Evolutionary conservation across 495 filamentous ascomycete species (phyloP).

Genomic region (Xylaria nigripes): DNA sequence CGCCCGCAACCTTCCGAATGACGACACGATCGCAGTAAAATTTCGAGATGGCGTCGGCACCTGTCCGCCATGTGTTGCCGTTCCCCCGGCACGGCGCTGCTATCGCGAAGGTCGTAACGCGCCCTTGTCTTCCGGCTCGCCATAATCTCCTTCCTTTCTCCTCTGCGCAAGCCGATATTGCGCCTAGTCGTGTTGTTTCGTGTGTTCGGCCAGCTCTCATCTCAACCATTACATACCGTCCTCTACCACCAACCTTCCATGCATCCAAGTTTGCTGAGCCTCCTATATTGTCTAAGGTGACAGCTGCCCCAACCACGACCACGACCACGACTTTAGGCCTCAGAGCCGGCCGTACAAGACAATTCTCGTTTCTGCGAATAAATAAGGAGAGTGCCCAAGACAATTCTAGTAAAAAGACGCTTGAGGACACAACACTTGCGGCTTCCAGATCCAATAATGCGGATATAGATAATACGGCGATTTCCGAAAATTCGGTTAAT

Average conservation of each 20-base stretch:
- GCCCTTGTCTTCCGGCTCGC: background rate
- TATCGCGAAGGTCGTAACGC: background rate
- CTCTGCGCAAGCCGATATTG: background rate
- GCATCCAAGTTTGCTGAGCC: background rate
- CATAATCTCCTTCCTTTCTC: background rate
- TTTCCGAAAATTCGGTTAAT: background rate
- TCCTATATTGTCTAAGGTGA: background rate
- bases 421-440: background rate
- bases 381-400: slow-evolving; percentile 22
- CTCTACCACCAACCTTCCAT: background rate
- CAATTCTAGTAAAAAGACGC: background rate
- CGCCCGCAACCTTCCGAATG: slow-evolving; percentile 8
- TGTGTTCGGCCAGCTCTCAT: background rate
- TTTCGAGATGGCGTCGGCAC: slow-evolving; percentile 8
- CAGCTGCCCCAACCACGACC: background rate
- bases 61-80: slow-evolving; percentile 4
- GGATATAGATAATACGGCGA: background rate
- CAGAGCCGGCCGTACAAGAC: background rate
- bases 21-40: slow-evolving; percentile 10
- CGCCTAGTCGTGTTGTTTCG: background rate
- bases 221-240: background rate
- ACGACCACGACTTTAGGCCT: background rate
- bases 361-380: background rate
- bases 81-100: slow-evolving; percentile 1
- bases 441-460: background rate